Conservation (phyloP, 257 asterid species). For the Rehmannia glutinosa region DNA sequence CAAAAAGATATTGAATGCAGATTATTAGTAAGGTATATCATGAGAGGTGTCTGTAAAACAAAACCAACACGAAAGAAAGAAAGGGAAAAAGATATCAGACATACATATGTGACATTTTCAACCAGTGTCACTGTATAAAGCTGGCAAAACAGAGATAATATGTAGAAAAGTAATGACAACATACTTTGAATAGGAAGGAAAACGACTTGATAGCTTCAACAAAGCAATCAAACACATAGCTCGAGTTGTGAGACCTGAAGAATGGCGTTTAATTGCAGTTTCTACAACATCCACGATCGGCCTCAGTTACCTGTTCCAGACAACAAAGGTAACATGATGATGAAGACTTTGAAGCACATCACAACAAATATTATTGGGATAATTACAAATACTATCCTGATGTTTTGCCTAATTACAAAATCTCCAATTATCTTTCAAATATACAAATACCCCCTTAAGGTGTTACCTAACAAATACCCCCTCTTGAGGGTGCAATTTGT, state of each 20-base stretch:
- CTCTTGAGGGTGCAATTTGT: no score
- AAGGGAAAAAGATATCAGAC: neutral
- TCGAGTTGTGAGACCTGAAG: constrained; percentile 71
- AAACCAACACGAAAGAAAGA: neutral
- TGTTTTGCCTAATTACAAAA: no score
- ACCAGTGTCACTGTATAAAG: neutral
- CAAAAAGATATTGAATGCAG: constrained; percentile 2
- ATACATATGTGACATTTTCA: neutral
- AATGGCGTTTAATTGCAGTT: constrained; percentile 54
- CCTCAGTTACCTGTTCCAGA: constrained; percentile 78
- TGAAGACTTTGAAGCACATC: constrained; percentile 8
- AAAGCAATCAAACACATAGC: constrained; percentile 91
- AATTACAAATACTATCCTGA: no score
- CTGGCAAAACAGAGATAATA: constrained; percentile 6
- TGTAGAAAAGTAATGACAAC: constrained; percentile 26
- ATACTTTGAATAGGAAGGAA: constrained; percentile 82
- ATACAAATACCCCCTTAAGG: no score
- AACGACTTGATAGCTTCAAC: constrained; percentile 90
- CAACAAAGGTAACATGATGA: constrained; percentile 21
- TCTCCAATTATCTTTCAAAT: no score
- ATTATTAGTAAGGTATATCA: neutral
- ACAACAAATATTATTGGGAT: no score
- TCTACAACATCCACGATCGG: constrained; percentile 86
- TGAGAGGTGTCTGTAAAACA: constrained; percentile 13
- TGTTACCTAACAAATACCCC: no score